These are phyloP conservation scores for Guadua angustifolia DNA, from an alignment of 176 grass and related monocot genomes.

Conservation along the genomic window DNA sequence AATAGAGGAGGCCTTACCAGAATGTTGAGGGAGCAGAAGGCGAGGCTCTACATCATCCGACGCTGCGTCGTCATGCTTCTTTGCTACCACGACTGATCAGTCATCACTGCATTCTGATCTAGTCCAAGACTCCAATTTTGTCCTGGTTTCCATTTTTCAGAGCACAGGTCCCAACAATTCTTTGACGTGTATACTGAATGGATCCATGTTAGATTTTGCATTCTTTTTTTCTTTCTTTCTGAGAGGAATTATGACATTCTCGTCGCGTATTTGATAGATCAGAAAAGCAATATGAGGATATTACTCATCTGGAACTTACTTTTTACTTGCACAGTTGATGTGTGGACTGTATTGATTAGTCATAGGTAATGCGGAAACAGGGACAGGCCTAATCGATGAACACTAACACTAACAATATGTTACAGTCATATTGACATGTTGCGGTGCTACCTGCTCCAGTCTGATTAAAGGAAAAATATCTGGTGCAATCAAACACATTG, in stretches of 20 bases:
- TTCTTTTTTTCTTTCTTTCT: neutral
- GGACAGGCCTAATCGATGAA: neutral
- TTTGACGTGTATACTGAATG: constrained; percentile 18
- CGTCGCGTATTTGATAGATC: neutral
- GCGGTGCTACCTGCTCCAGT: neutral
- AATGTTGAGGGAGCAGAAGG: constrained; percentile 53
- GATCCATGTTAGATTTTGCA: neutral
- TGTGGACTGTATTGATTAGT: neutral
- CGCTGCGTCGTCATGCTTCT: constrained; percentile 49
- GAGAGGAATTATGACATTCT: neutral
- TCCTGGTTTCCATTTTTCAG: constrained; percentile 26
- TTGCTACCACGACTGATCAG: constrained; percentile 43
- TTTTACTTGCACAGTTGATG: neutral
- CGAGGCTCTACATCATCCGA: constrained; percentile 55
- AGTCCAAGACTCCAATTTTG: constrained; percentile 12
- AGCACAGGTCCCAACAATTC: neutral
- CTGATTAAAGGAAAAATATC: neutral
- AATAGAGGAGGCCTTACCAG: constrained; percentile 31
- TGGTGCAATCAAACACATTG: no score
- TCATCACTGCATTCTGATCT: neutral
- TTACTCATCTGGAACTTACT: neutral
- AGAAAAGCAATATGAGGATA: constrained; percentile 11
- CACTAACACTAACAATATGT: neutral
- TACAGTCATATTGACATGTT: neutral
- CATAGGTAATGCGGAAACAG: neutral